Conservation (phyloP, 2,329 filamentous ascomycete genomes). For the Verruconis gallopava region DNA sequence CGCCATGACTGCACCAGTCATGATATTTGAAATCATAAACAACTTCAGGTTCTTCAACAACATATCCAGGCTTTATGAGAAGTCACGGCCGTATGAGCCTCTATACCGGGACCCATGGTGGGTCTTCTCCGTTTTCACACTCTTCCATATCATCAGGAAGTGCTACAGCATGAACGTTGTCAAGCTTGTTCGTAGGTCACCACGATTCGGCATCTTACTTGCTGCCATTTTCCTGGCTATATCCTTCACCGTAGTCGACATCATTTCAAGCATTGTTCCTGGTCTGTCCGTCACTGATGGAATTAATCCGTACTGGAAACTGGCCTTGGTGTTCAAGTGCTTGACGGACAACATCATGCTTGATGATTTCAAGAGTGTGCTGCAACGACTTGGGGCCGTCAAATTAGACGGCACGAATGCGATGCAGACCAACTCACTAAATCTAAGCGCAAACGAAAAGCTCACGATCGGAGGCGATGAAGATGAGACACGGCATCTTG, state of each 20-base stretch:
- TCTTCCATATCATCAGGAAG: slow-evolving; percentile 50
- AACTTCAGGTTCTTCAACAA: slow-evolving; percentile 53
- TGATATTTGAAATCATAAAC: slow-evolving; percentile 48
- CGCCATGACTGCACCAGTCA: slow-evolving; percentile 45
- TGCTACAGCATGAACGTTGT: slow-evolving; percentile 45
- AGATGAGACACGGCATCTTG: slow-evolving; percentile 2
- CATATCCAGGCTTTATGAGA: slow-evolving; percentile 38
- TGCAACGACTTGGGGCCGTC: slow-evolving; percentile 31
- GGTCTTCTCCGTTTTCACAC: slow-evolving; percentile 46
- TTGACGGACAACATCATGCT: slow-evolving; percentile 53
- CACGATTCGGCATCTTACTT: slow-evolving; percentile 51
- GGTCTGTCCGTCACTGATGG: slow-evolving; percentile 29
- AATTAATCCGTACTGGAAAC: slow-evolving; percentile 54
- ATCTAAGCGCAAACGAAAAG: slow-evolving; percentile 5
- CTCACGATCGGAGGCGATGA: slow-evolving; percentile 2
- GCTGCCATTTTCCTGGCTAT: slow-evolving; percentile 48
- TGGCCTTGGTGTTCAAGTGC: slow-evolving; percentile 53
- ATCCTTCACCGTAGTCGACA: slow-evolving; percentile 47
- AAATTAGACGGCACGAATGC: slow-evolving; percentile 6
- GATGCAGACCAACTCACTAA: slow-evolving; percentile 6
- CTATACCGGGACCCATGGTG: slow-evolving; percentile 49
- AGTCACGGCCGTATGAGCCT: slow-evolving; percentile 46
- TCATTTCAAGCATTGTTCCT: slow-evolving; percentile 43
- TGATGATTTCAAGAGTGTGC: slow-evolving; percentile 53
- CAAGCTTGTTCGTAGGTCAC: slow-evolving; percentile 47